Conservation (phyloP, 371 early-diverging fungal genomes). For the Gilbertella persicaria region DNA sequence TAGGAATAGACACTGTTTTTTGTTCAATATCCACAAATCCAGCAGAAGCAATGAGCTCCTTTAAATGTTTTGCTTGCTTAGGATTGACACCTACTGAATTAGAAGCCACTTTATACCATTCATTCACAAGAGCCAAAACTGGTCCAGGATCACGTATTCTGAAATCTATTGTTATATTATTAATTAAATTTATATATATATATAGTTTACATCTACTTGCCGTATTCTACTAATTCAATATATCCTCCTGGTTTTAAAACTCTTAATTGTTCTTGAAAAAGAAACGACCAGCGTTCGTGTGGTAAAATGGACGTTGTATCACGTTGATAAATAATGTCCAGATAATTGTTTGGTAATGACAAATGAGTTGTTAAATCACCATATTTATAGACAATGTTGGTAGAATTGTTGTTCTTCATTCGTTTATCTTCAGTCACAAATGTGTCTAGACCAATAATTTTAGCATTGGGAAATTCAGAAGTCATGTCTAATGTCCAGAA, state of each 20-base stretch:
- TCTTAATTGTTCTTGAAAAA: slow-evolving; percentile 44
- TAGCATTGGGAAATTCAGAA: slow-evolving; percentile 17
- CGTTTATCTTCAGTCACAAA: slow-evolving; percentile 11
- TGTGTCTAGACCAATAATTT: slow-evolving; percentile 22
- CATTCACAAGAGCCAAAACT: slow-evolving; percentile 37
- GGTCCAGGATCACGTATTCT: slow-evolving; percentile 39
- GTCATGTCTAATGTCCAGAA: slow-evolving; percentile 22
- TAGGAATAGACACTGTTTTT: slow-evolving; percentile 32
- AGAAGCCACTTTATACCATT: slow-evolving; percentile 42
- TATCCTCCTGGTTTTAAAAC: slow-evolving; percentile 54
- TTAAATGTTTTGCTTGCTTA: slow-evolving; percentile 8
- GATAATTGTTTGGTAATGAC: slow-evolving; percentile 41
- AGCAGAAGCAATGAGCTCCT: slow-evolving; percentile 5
- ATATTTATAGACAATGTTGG: slow-evolving; percentile 27
- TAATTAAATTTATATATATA: neutral
- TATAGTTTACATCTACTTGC: slow-evolving; percentile 8
- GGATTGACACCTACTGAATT: slow-evolving; percentile 32
- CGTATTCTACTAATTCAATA: slow-evolving; percentile 52
- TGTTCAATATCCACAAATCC: slow-evolving; percentile 35
- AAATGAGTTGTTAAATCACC: slow-evolving; percentile 23
- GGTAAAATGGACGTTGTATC: slow-evolving; percentile 45
- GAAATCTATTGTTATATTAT: slow-evolving; percentile 18
- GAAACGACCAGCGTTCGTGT: slow-evolving; percentile 40
- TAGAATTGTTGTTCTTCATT: slow-evolving; percentile 3
- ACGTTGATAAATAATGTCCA: slow-evolving; percentile 62